Conservation (phyloP, 2,329 filamentous ascomycete species). For the Didymella arachidicola region DNA sequence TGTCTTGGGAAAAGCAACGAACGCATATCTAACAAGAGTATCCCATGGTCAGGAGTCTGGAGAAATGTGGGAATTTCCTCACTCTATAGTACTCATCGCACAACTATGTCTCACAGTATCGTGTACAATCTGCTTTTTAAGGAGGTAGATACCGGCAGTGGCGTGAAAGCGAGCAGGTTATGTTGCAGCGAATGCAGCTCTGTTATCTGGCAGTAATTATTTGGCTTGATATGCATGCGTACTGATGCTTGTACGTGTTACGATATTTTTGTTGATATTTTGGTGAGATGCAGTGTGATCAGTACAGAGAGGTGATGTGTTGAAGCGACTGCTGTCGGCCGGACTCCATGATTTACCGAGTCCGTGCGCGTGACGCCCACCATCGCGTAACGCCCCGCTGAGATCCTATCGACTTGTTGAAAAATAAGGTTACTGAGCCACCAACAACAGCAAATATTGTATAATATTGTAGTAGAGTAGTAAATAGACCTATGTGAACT, state of each 20-base stretch:
- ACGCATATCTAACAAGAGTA: neutral
- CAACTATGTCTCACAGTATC: neutral
- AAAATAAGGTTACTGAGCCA: too few relatives aligned
- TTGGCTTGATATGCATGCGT: neutral
- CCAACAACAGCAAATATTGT: too few relatives aligned
- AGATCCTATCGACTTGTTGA: too few relatives aligned
- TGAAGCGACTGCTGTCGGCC: neutral
- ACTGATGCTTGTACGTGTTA: too few relatives aligned
- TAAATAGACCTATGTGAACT: too few relatives aligned
- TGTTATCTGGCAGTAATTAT: neutral
- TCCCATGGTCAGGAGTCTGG: neutral
- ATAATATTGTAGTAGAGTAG: too few relatives aligned
- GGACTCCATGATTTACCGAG: neutral
- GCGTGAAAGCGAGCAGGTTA: neutral
- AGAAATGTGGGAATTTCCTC: neutral
- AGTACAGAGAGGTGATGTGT: neutral
- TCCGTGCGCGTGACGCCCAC: too few relatives aligned
- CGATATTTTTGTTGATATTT: neutral
- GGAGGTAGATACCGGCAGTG: neutral
- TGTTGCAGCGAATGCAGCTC: neutral
- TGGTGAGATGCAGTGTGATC: neutral
- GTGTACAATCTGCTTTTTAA: neutral
- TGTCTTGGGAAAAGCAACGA: conserved; percentile 11
- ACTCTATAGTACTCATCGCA: neutral
- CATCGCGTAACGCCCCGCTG: too few relatives aligned